Percentiles rank a stretch among this genome's conserved stretches.
These are phyloP conservation scores for Candida yuanshanica DNA, from an alignment of 805 yeast species.

Conservation along the genomic window DNA sequence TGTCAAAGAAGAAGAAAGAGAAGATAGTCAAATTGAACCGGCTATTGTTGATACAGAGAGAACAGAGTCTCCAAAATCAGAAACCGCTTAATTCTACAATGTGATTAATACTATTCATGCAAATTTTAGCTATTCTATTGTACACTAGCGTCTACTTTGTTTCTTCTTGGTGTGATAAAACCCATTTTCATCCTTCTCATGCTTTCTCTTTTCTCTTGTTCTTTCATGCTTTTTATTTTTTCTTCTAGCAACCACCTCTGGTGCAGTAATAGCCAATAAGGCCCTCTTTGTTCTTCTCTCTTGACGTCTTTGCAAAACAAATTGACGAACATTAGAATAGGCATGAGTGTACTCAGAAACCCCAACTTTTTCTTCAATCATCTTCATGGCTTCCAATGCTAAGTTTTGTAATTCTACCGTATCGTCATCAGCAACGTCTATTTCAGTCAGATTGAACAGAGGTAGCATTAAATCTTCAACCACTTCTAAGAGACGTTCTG, in stretches of 20 bases:
- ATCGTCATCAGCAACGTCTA: conserved; percentile 37
- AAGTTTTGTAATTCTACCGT: conserved; percentile 47
- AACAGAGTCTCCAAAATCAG: conserved; percentile 2
- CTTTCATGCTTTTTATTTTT: conserved; percentile 72
- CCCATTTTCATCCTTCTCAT: conserved; percentile 71
- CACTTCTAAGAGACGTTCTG: conserved; percentile 33
- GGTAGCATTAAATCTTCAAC: conserved; percentile 51
- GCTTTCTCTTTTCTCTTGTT: conserved; percentile 71
- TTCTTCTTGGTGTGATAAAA: conserved; percentile 62
- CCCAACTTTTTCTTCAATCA: conserved; percentile 67
- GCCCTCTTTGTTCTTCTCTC: conserved; percentile 76
- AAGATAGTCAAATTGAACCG: background rate
- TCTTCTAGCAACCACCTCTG: conserved; percentile 75
- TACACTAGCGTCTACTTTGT: conserved; percentile 5
- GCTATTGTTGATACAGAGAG: background rate
- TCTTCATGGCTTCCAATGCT: conserved; percentile 59
- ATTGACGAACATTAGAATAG: conserved; percentile 58
- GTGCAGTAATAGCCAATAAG: conserved; percentile 67
- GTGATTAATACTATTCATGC: background rate
- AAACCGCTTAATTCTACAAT: background rate
- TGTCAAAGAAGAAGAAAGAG: background rate
- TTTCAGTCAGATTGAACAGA: conserved; percentile 42
- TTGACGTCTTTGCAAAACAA: conserved; percentile 55
- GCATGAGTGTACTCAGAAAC: conserved; percentile 58
- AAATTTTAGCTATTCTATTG: background rate